Evolutionary conservation across 2,329 filamentous ascomycete species (phyloP).

Genomic region (Dryadomyces quercus-mongolicae): DNA sequence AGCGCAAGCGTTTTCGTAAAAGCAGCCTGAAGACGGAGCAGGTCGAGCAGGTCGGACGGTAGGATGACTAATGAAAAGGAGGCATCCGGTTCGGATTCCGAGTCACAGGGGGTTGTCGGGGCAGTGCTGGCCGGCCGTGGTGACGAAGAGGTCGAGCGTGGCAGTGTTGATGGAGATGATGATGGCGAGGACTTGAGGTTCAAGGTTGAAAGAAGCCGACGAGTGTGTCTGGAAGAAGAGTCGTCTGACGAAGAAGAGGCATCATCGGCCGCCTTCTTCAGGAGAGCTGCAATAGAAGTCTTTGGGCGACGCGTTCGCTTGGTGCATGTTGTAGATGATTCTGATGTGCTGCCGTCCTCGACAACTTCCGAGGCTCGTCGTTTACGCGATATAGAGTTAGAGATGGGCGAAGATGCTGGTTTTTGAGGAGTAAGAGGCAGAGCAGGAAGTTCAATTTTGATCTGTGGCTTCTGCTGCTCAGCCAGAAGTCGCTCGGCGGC

Average conservation of each 20-base stretch:
- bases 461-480: conserved; percentile 22
- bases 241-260: background rate
- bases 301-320: conserved; percentile 8
- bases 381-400: conserved; percentile 5
- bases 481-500: conserved; percentile 15
- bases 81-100: conserved; percentile 14
- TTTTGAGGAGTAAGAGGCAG: background rate
- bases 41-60: conserved; percentile 41
- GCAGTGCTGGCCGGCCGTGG: conserved; percentile 19
- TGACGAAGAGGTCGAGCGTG: background rate
- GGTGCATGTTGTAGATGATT: background rate
- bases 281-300: conserved; percentile 12
- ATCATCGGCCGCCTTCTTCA: background rate
- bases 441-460: conserved; percentile 9
- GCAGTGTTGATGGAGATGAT: background rate
- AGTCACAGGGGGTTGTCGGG: conserved; percentile 25
- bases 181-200: conserved; percentile 20
- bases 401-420: background rate
- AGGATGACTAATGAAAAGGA: conserved; percentile 17
- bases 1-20: conserved; percentile 58
- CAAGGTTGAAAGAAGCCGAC: conserved; percentile 27
- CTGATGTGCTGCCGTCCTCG: background rate
- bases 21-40: conserved; percentile 51
- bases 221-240: conserved; percentile 13
- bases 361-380: conserved; percentile 6